Conservation (phyloP, 2,329 filamentous ascomycete species). For the Fusarium sublunatum region DNA sequence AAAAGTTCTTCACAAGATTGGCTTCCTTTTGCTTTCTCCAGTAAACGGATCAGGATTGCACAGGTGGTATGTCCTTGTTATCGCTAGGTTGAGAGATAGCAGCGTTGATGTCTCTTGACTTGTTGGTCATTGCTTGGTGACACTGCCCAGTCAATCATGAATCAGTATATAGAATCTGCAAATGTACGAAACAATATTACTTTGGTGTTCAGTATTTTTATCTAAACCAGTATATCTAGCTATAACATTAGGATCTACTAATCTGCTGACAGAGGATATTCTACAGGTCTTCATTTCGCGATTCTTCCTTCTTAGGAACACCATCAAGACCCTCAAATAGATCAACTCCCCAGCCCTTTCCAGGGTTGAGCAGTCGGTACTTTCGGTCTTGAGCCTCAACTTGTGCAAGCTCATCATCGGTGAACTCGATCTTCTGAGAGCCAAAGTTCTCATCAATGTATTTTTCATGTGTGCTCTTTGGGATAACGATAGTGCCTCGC, state of each 20-base stretch:
- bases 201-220: neutral
- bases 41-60: too few species aligned
- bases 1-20: too few species aligned
- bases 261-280: neutral
- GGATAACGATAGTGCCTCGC: conserved; percentile 35
- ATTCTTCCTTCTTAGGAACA: conserved; percentile 40
- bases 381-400: conserved; percentile 48
- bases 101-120: too few species aligned
- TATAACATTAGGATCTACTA: neutral
- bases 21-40: too few species aligned
- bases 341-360: conserved; percentile 53
- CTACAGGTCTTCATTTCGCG: conserved; percentile 30
- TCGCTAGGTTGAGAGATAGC: too few species aligned
- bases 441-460: conserved; percentile 38
- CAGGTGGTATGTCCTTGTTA: too few species aligned
- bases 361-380: conserved; percentile 53
- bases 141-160: too few species aligned
- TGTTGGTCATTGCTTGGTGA: too few species aligned
- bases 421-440: conserved; percentile 30
- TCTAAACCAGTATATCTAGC: neutral
- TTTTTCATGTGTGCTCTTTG: conserved; percentile 36
- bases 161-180: too few species aligned
- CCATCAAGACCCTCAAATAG: conserved; percentile 56
- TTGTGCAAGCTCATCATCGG: conserved; percentile 48
- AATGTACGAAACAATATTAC: too few species aligned